Conservation (phyloP, 768 basidiomycete species). For the Exidia glandulosa region DNA sequence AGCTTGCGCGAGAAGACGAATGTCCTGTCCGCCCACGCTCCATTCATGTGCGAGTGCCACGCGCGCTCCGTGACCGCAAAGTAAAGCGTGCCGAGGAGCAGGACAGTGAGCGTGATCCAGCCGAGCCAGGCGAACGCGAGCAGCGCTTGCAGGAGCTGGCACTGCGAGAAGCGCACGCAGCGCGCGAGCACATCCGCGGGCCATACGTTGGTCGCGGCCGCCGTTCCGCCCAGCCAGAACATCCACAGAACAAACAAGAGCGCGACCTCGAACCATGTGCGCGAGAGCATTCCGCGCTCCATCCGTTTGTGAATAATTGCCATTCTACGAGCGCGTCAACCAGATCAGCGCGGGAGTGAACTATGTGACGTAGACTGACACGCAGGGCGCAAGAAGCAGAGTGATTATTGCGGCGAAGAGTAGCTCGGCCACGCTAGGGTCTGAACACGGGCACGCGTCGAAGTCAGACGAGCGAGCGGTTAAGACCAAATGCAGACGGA, state of each 20-base stretch:
- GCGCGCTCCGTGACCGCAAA: neutral
- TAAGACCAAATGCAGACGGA: neutral
- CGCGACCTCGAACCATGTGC: constrained; percentile 12
- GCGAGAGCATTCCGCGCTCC: constrained; percentile 1
- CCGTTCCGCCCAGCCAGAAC: constrained; percentile 20
- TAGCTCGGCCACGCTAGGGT: constrained; percentile 18
- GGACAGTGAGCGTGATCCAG: constrained; percentile 14
- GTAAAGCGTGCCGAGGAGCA: constrained; percentile 10
- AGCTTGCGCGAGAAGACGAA: neutral
- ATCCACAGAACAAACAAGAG: constrained; percentile 15
- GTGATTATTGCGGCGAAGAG: constrained; percentile 16
- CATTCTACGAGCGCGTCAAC: constrained; percentile 1
- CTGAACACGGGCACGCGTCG: constrained; percentile 6
- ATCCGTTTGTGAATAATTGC: neutral
- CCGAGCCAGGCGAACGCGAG: constrained; percentile 22
- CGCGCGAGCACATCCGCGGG: constrained; percentile 12
- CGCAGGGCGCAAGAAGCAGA: constrained; percentile 10
- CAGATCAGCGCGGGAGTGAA: neutral
- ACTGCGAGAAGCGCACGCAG: constrained; percentile 15
- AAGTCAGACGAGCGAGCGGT: neutral
- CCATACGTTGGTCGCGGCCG: constrained; percentile 17
- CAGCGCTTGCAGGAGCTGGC: constrained; percentile 19
- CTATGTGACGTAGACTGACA: constrained; percentile 10
- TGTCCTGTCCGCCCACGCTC: neutral
- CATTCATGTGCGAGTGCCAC: neutral